Evolutionary conservation across 345 rosid species (phyloP), one percentile per base, ranked within the genome.

Genomic region (Eucalyptus microcorys): DNA sequence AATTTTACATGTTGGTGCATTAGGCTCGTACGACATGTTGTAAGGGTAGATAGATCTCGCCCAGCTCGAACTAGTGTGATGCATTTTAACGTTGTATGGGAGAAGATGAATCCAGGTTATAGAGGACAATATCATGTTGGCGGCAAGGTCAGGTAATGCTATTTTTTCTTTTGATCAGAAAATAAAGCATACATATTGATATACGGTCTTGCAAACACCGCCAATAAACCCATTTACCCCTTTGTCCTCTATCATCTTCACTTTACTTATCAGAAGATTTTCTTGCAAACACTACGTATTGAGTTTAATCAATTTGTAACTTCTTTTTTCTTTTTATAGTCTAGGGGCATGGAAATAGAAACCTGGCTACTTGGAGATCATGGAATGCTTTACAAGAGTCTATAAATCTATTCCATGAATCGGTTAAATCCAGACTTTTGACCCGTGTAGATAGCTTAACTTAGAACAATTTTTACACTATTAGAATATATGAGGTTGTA

Each of bases 381-480:
- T 10, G n/a, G 7, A 61, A 13, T 12, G 34, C 34, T 30, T 13
- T 30, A 61, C 17, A 30, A 8, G 53, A 59, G 15, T 27, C 3
- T 16, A 50, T 16, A 2, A 50, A 50, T 50, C 1, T 2, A 8
- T 16, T 13, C 4, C 5, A 30, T 61, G 34, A 61, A 30, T 27
- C 8, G 1, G 5, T 61, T 61, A 30, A 61, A 3, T 5, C 9
- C 5, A 14, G 2, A 61, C 1, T 30, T 61, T 2, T 30, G 15
- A 32, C 34, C 0, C 30, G 3, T 14, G 9, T 14, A 61, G 17
- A 13, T 61, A 30, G 7, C 5, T 9, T 61, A 1, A 30, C 8
- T 30, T 0, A 7, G 37, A 61, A 7, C 10, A 61, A 7, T 61
- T 30, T 61, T 7, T 30, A 14, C 34, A 4, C 1, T 1, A 4